Conservation (phyloP, 2,329 filamentous ascomycete genomes). For the Fusarium sp. region DNA sequence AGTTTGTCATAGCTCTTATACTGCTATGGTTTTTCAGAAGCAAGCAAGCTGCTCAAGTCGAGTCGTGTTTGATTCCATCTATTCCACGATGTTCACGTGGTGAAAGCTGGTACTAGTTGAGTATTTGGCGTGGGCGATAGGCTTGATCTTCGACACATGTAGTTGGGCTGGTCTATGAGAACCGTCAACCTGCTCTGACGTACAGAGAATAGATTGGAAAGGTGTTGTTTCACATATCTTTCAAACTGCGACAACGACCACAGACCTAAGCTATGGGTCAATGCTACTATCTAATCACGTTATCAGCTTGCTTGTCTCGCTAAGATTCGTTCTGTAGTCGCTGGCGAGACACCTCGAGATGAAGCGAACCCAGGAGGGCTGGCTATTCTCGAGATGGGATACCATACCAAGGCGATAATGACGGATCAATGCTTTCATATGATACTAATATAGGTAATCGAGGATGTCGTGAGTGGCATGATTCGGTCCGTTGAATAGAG, state of each 20-base stretch:
- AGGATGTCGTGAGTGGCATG: conserved; percentile 21
- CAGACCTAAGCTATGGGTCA: conserved; percentile 48
- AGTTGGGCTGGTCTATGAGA: conserved; percentile 50
- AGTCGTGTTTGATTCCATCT: conserved; percentile 53
- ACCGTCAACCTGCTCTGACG: conserved; percentile 53
- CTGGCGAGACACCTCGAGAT: conserved; percentile 35
- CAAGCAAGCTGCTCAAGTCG: conserved; percentile 41
- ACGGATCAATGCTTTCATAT: conserved; percentile 46
- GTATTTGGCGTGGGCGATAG: conserved; percentile 52
- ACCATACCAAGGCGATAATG: conserved; percentile 43
- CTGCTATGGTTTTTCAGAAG: conserved; percentile 7
- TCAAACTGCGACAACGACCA: conserved; percentile 57
- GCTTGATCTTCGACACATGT: conserved; percentile 49
- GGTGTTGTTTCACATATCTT: conserved; percentile 59
- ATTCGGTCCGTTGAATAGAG: conserved; percentile 4
- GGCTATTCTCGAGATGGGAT: conserved; percentile 42
- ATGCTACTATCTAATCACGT: no score
- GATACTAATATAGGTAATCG: conserved; percentile 41
- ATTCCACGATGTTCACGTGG: conserved; percentile 42
- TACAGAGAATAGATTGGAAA: conserved; percentile 56
- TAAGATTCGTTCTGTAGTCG: conserved; percentile 12
- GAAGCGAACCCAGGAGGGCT: conserved; percentile 47
- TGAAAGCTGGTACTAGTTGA: conserved; percentile 50
- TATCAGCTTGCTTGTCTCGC: conserved; percentile 38
- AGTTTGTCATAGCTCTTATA: background rate